Evolutionary conservation across 2,329 filamentous ascomycete genomes (phyloP).

Genomic region (Sporothrix inflata): DNA sequence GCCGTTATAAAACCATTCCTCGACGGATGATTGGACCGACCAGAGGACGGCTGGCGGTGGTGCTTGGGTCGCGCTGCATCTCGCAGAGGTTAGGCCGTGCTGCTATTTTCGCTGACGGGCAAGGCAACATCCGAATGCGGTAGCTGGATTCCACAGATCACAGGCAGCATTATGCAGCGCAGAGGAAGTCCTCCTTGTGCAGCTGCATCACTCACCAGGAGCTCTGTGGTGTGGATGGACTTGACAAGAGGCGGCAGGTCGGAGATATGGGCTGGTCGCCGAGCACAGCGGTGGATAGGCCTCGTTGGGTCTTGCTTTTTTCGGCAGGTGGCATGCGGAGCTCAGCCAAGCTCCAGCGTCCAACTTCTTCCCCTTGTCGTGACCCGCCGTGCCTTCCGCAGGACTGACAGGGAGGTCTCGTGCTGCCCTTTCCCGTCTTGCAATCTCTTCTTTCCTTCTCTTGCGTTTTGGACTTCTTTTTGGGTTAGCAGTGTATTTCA

Average conservation of each 20-base stretch:
- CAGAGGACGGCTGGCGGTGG: background rate
- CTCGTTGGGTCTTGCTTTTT: background rate
- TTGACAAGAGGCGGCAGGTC: background rate
- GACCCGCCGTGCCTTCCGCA: background rate
- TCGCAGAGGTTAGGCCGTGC: background rate
- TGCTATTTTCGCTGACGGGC: background rate
- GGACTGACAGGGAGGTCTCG: background rate
- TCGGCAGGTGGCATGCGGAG: slow-evolving; percentile 12
- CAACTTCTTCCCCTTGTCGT: background rate
- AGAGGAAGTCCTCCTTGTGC: background rate
- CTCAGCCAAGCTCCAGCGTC: background rate
- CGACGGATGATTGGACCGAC: slow-evolving; percentile 2
- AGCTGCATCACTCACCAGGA: background rate
- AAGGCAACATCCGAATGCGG: background rate
- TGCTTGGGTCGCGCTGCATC: background rate
- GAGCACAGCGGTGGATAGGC: background rate
- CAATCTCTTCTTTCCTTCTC: background rate
- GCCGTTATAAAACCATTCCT: background rate
- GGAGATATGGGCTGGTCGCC: slow-evolving; percentile 11
- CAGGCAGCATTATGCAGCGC: background rate
- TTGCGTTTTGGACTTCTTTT: background rate
- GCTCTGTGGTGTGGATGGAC: background rate
- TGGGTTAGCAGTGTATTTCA: too few species aligned
- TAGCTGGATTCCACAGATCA: background rate
- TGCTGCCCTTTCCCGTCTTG: background rate